phyloP scores from a whole-genome alignment of 371 early-diverging fungal genomes.

The Conidiobolus incongruus region DNA sequence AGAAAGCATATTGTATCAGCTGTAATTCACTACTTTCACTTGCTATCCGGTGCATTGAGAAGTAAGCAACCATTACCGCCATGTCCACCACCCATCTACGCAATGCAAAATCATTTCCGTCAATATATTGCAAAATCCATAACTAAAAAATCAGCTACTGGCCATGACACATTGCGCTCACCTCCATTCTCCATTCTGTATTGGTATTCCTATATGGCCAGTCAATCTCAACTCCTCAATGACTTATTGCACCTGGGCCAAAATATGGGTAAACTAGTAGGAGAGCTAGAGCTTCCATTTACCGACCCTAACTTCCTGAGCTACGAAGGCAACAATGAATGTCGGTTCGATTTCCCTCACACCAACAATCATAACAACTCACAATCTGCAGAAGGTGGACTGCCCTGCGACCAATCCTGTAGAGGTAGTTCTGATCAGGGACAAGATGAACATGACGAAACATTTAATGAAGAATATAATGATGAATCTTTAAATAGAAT shows the following conservation, averaged over 20 bases:
- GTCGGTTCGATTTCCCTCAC: too few species aligned
- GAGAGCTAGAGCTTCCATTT: not conserved
- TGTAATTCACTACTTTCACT: slow-evolving; percentile 16
- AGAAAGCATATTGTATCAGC: slow-evolving; percentile 28
- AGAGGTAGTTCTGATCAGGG: too few species aligned
- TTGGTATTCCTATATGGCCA: slow-evolving; percentile 3
- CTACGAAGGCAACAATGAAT: too few species aligned
- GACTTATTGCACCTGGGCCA: slow-evolving; percentile 1
- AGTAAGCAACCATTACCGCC: slow-evolving; percentile 20
- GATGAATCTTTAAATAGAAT: too few species aligned
- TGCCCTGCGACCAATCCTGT: too few species aligned
- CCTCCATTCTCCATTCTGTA: not conserved
- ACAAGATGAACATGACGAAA: too few species aligned
- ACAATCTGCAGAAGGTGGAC: too few species aligned
- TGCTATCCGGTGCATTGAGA: slow-evolving; percentile 14
- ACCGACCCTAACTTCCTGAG: too few species aligned
- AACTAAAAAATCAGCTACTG: not conserved
- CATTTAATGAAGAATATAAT: too few species aligned
- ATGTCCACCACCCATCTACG: slow-evolving; percentile 9
- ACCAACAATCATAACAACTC: too few species aligned
- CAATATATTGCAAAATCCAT: not conserved
- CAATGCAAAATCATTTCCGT: slow-evolving; percentile 1
- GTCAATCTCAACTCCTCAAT: not conserved
- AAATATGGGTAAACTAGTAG: slow-evolving; percentile 1
- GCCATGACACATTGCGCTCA: not conserved